Evolutionary conservation across 495 filamentous ascomycete genomes (phyloP), one percentile per base, ranked within the genome.

Genomic region (Penicillium daleae): DNA sequence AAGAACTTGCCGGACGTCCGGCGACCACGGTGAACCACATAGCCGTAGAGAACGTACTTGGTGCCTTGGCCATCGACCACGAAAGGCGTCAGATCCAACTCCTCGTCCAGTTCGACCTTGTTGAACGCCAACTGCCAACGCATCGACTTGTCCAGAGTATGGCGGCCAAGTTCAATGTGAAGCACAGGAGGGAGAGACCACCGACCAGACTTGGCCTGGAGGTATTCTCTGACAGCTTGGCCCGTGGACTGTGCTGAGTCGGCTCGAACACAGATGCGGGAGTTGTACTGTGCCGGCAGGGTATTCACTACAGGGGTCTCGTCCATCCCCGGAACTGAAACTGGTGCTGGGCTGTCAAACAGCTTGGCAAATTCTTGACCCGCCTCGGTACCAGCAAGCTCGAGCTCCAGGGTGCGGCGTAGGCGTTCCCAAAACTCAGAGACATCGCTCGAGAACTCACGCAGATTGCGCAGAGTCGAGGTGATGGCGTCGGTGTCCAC

Each of bases 1-100:
- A 85, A 84, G 73, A 87, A 89, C 32, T 86, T 78, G 56, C 82
- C 80, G 9, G 87, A 88, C 15, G 83, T 83, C 39, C 88, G 84
- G 29, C 81, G 82, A 32, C 84, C 87, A 56, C 79, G 80, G 64
- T 89, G 87, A 4, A 88, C 86, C 19, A 88, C 75, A 51, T 88
- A 85, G 17, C 85, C 86, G 62, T 85, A 88, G 1, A 90, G 79
- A 0, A 82, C 78, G 66, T 89, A 90, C 4, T 78, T 69, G 56
- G 80, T 67, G 15, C 56, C 67, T 31, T 77, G 66, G 0, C 66
- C 70, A 39, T 79, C 68, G n/a, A 72, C 52, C 6, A 77, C 67
- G 59, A 67, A 77, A 2, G 70, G 67, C 15, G 72, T 65, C 15
- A 89, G 72, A 49, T 76, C 76, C 21, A 89, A 63, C 17, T 77